Evolutionary conservation across 345 rosid species (phyloP).

Genomic region (Aurinia saxatilis): DNA sequence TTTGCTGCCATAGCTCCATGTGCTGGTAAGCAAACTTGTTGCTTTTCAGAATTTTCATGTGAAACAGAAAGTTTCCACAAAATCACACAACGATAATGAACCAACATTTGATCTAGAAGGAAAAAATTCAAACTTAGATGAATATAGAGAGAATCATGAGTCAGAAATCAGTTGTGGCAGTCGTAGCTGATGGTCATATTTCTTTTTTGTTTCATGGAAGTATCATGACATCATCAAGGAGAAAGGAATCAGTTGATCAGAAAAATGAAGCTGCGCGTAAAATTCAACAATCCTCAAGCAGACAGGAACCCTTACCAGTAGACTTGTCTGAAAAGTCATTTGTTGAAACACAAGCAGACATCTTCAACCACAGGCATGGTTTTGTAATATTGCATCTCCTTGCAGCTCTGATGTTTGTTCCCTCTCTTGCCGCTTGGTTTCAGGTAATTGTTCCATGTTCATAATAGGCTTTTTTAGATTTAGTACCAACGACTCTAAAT

Average conservation of each 20-base stretch:
- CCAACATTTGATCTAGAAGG: not conserved
- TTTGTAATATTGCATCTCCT: slow-evolving; percentile 71
- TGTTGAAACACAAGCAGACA: slow-evolving; percentile 73
- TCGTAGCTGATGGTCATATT: slow-evolving; percentile 22
- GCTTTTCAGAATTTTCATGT: not conserved
- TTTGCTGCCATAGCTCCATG: slow-evolving; percentile 70
- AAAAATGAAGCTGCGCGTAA: slow-evolving; percentile 30
- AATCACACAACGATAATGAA: not conserved
- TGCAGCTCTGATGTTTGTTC: slow-evolving; percentile 76
- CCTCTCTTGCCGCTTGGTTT: slow-evolving; percentile 84
- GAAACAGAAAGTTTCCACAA: not conserved
- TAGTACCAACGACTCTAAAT: not conserved
- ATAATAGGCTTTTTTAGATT: not conserved
- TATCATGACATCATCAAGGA: slow-evolving; percentile 57
- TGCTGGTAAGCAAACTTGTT: slow-evolving; percentile 48
- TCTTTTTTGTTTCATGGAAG: slow-evolving; percentile 38
- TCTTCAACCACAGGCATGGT: slow-evolving; percentile 79
- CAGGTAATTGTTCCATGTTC: slow-evolving; percentile 48
- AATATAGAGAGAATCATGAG: not conserved
- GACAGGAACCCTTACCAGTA: slow-evolving; percentile 30
- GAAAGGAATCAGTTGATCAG: slow-evolving; percentile 42
- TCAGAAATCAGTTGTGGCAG: slow-evolving; percentile 9
- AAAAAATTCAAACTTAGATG: not conserved
- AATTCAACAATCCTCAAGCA: slow-evolving; percentile 31
- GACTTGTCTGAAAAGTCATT: slow-evolving; percentile 45